Conservation (phyloP, 78 protist genomes). For the Tieghemostelium lacteum region DNA sequence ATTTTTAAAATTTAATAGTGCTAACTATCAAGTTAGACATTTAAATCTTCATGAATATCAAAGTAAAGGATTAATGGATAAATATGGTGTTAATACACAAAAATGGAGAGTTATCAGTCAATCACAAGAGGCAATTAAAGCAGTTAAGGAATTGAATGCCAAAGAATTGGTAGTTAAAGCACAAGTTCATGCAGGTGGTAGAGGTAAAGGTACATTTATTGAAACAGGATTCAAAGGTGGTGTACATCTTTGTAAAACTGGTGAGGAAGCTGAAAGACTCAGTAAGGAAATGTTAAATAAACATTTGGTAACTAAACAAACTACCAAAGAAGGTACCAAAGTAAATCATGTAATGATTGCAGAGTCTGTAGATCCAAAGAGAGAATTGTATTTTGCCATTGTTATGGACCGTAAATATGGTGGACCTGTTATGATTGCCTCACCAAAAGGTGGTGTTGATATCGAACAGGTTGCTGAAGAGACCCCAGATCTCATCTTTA, state of each 20-base stretch:
- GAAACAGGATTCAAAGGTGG: constrained; percentile 96
- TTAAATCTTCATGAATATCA: constrained; percentile 92
- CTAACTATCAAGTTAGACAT: constrained; percentile 61
- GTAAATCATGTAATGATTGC: constrained; percentile 85
- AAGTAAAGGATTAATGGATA: constrained; percentile 83
- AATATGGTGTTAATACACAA: constrained; percentile 82
- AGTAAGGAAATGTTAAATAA: constrained; percentile 94
- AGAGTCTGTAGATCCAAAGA: constrained; percentile 68
- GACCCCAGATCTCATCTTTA: constrained; percentile 82
- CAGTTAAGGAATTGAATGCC: constrained; percentile 66
- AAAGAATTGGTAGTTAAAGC: constrained; percentile 83
- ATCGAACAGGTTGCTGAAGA: constrained; percentile 92
- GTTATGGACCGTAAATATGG: constrained; percentile 93
- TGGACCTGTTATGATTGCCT: constrained; percentile 83
- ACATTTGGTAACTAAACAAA: constrained; percentile 96
- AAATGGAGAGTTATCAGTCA: constrained; percentile 71
- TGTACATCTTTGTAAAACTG: constrained; percentile 81
- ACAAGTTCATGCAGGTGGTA: constrained; percentile 98
- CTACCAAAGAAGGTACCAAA: constrained; percentile 86
- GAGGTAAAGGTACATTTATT: constrained; percentile 96
- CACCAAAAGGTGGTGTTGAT: constrained; percentile 95
- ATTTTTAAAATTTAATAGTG: constrained; percentile 35
- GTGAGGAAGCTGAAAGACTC: constrained; percentile 50
- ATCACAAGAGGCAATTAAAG: constrained; percentile 74
- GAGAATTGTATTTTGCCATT: constrained; percentile 97